phyloP scores from a whole-genome alignment of 331 rosid species.

The Cucumis variabilis region DNA sequence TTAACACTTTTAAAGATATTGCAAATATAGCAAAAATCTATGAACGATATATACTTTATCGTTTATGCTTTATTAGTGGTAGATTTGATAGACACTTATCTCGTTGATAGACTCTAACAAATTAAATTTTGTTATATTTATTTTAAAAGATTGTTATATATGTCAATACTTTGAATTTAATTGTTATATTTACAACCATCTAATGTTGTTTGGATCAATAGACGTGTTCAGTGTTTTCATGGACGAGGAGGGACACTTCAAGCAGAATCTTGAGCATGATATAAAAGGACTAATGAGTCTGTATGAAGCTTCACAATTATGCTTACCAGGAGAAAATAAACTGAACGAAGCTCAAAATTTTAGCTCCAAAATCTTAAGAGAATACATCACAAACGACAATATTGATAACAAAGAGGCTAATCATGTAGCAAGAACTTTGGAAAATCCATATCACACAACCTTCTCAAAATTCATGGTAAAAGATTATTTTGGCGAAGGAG shows the following conservation, averaged over 20 bases:
- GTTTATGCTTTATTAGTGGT: no score
- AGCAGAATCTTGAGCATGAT: not conserved
- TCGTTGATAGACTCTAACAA: no score
- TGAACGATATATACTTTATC: no score
- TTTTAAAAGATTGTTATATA: no score
- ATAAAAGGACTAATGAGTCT: slow-evolving; percentile 31
- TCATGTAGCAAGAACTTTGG: slow-evolving; percentile 39
- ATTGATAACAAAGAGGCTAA: slow-evolving; percentile 35
- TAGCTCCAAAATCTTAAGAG: slow-evolving; percentile 39
- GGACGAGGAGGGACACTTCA: slow-evolving; percentile 32
- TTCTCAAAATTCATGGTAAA: slow-evolving; percentile 50
- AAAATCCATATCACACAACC: slow-evolving; percentile 54
- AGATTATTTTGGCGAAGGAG: slow-evolving; percentile 14
- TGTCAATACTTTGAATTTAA: no score
- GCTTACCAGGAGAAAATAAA: slow-evolving; percentile 51
- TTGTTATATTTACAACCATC: no score
- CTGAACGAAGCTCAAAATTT: slow-evolving; percentile 51
- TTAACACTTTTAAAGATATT: no score
- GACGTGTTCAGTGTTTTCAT: slow-evolving; percentile 32
- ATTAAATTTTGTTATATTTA: no score
- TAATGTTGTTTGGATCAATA: not conserved
- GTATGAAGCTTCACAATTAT: slow-evolving; percentile 71
- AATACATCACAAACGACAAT: slow-evolving; percentile 26
- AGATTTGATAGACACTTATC: no score
- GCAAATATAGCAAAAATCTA: no score